Base-by-base conservation (phyloP, 2,329 filamentous ascomycete genomes). In the Bretziella fagacearum region DNA sequence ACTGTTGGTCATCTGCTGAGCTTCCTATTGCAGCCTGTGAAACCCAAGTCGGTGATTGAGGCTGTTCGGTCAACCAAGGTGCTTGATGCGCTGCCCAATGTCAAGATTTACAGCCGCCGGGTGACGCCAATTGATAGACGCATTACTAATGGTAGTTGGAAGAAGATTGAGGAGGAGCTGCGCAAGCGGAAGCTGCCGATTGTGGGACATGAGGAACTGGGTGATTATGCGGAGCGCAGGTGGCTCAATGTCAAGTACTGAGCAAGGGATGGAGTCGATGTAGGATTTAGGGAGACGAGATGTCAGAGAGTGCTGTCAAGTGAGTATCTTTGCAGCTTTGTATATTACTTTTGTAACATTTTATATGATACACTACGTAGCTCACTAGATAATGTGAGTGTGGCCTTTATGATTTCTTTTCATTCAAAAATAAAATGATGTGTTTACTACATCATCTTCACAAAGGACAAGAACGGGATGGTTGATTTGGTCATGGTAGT, bases 161-260 rank as follows among this genome's bases (percentile, higher is more conserved):
- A 91, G 73, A 61, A 86, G 43, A 84, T 89, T 56, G 72, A 82
- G 60, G 66, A 77, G 56, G 80, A 84, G 62, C 65, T 89, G 52
- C 63, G 63, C 56, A 69, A 72, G 58, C 67, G 78, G 48, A 71
- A 70, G 13, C 59, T 87, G 54, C 74, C 79, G 6, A 63, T 75
- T 13, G 65, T 64, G 3, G 74, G 73, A 2, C 63, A 64, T 41
- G 60, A 58, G 6, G 59, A 60, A 6, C 53, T 61, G 41, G 53
- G 57, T 11, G 63, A 61, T 57, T 63, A 63, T 53, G 65, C 58
- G 56, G 67, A 71, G 58, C 55, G 60, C 46, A 53, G 60, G n/a
- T 66, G 65, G 58, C 52, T 69, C 23, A 55, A 55, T 52, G 66
- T 67, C 17, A 63, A 61, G 53, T 51, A 52, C 27, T 6, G 20